Evolutionary conservation across 306 rosid genomes (phyloP).

Genomic region (Comarum palustre): DNA sequence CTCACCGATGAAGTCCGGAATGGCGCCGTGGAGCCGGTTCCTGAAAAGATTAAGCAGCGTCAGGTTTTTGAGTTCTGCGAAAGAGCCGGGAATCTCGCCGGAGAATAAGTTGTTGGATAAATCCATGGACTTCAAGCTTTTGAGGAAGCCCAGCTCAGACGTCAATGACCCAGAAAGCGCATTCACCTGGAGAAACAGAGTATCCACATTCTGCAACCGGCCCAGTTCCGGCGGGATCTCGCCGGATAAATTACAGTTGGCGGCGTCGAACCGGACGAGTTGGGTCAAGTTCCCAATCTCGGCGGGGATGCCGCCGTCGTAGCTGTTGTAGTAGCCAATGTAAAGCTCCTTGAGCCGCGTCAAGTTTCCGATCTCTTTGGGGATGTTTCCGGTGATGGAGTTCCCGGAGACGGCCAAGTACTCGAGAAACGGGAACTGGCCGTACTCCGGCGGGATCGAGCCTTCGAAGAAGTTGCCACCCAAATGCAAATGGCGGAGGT

Average conservation of each 20-base stretch:
- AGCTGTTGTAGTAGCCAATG: constrained; percentile 69
- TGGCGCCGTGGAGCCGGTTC: constrained; percentile 85
- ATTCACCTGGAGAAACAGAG: constrained; percentile 91
- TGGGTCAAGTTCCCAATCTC: constrained; percentile 71
- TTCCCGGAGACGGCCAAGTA: constrained; percentile 88
- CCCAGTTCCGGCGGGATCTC: constrained; percentile 77
- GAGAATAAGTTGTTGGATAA: constrained; percentile 70
- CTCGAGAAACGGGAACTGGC: constrained; percentile 49
- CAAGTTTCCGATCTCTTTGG: constrained; percentile 76
- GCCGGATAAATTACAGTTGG: constrained; percentile 70
- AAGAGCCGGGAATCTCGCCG: constrained; percentile 75
- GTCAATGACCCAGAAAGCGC: constrained; percentile 70
- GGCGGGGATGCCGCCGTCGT: constrained; percentile 64
- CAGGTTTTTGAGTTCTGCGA: constrained; percentile 57
- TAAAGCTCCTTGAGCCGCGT: constrained; percentile 69
- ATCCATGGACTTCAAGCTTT: constrained; percentile 80
- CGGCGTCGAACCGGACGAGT: constrained; percentile 77
- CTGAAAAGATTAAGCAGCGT: constrained; percentile 78
- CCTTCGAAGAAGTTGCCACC: constrained; percentile 83
- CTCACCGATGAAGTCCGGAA: constrained; percentile 77
- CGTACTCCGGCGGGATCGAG: constrained; percentile 72
- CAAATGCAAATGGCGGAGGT: constrained; percentile 76
- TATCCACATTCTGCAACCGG: constrained; percentile 65
- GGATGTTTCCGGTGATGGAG: constrained; percentile 61
- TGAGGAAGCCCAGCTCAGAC: constrained; percentile 62